Conservation (phyloP, 2,329 filamentous ascomycete species). For the Talaromyces funiculosus region DNA sequence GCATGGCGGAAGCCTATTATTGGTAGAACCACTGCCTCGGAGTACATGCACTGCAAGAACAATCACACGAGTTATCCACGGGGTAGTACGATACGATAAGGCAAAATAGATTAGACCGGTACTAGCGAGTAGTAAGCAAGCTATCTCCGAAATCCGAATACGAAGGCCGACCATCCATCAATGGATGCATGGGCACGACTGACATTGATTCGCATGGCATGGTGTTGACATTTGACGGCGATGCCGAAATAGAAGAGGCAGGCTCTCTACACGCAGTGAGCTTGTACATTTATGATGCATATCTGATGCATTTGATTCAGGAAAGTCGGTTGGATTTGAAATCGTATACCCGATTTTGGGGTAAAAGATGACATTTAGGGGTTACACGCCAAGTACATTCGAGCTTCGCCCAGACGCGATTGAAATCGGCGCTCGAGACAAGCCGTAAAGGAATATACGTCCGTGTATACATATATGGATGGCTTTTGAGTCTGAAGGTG, state of each 20-base stretch:
- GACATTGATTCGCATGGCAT: too few species aligned
- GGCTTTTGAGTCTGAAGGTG: background rate
- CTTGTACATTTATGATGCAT: background rate
- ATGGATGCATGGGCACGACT: background rate
- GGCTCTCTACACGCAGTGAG: too few species aligned
- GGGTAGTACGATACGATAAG: background rate
- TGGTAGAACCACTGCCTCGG: slow-evolving; percentile 6
- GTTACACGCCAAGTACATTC: background rate
- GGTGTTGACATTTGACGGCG: background rate
- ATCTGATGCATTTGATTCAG: background rate
- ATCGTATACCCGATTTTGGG: background rate
- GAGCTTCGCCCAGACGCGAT: background rate
- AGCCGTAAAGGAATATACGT: background rate
- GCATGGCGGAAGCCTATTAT: background rate
- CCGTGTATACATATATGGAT: background rate
- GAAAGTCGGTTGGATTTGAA: background rate
- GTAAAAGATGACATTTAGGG: background rate
- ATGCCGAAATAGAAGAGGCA: background rate
- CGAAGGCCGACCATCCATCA: background rate
- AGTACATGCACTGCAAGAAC: background rate
- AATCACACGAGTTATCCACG: background rate
- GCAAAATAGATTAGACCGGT: background rate
- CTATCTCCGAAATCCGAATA: too few species aligned
- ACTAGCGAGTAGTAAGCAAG: background rate
- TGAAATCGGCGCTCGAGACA: background rate